These are phyloP conservation scores for Rhizophlyctis rosea DNA, from an alignment of 192 early-diverging fungal species.

Conservation along the genomic window DNA sequence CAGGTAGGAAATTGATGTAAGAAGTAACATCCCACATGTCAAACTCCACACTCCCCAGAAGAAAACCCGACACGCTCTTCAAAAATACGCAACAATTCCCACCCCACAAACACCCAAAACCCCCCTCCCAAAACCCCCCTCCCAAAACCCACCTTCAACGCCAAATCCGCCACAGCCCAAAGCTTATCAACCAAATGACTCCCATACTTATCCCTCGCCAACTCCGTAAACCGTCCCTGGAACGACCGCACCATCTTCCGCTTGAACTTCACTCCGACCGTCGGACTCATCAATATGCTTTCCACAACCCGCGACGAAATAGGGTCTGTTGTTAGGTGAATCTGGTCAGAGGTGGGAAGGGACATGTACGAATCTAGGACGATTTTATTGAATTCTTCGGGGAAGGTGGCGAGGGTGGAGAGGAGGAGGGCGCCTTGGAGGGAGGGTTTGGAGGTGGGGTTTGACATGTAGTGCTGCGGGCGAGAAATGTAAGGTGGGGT, in stretches of 20 bases:
- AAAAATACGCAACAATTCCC: too few species aligned
- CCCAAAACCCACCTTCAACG: too few species aligned
- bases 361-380: constrained; percentile 61
- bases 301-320: constrained; percentile 75
- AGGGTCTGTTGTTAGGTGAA: constrained; percentile 55
- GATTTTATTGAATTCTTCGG: constrained; percentile 54
- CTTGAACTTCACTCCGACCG: constrained; percentile 61
- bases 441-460: constrained; percentile 33
- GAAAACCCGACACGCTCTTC: too few species aligned
- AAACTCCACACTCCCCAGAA: too few species aligned
- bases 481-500: too few species aligned
- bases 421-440: constrained; percentile 68
- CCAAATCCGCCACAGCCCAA: constrained; percentile 70
- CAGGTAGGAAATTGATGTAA: too few species aligned
- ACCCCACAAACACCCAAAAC: too few species aligned
- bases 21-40: too few species aligned
- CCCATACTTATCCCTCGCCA: constrained; percentile 73
- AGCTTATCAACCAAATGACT: constrained; percentile 77
- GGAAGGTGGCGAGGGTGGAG: constrained; percentile 61
- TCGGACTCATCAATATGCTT: constrained; percentile 54
- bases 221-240: constrained; percentile 49
- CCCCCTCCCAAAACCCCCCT: too few species aligned
- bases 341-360: constrained; percentile 40
- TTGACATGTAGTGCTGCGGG: not conserved
- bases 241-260: constrained; percentile 62